Base-by-base conservation (phyloP, 2,329 filamentous ascomycete species). In the Nothopassalora personata region DNA sequence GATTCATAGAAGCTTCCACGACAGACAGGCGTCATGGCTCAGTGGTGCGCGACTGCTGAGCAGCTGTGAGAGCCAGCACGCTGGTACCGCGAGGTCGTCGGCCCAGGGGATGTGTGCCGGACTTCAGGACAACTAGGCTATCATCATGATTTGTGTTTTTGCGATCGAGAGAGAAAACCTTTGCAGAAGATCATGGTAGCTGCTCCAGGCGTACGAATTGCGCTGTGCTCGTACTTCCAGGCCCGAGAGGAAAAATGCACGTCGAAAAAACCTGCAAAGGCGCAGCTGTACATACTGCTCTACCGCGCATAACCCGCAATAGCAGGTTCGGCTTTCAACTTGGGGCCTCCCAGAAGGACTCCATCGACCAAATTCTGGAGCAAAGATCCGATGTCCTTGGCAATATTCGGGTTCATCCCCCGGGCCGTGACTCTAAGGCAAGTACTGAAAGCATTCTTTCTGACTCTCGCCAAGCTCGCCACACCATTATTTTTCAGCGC, bases 401-500 rank as follows among this genome's bases (percentile, higher is more conserved):
- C 57, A 19, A 70, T 54, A 3, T 52, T 28, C 5, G 62, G 52
- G 7, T 63, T 51, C 68, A 70, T 70, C 27, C 64, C 60, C 54
- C 60, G 56, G 1, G 67, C 68, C 13, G 58, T 60, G 15, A 64
- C 45, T 19, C 57, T 60, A 5, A 66, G 34, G 59, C 68, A 71
- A 18, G 57, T 58, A 9, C 51, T 58, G 15, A 62, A 48, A 3
- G 33, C 30, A 33, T 60, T 52, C 34, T 56, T 45, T 49, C 53
- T 31, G 13, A 67, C 57, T 9, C 69, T 63, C 10, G 60, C 34
- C 11, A 70, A 23, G 34, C 58, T 66, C 11, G 62, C 68, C 4
- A 51, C 65, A 2, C 68, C 70, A n/a, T 59, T 63, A 31, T 72
- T 57, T 33, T 67, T 58, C 8, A 71, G 60, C 1, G 70, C 68